Conservation (phyloP, 2,329 filamentous ascomycete genomes). For the Fusarium cicatricum region DNA sequence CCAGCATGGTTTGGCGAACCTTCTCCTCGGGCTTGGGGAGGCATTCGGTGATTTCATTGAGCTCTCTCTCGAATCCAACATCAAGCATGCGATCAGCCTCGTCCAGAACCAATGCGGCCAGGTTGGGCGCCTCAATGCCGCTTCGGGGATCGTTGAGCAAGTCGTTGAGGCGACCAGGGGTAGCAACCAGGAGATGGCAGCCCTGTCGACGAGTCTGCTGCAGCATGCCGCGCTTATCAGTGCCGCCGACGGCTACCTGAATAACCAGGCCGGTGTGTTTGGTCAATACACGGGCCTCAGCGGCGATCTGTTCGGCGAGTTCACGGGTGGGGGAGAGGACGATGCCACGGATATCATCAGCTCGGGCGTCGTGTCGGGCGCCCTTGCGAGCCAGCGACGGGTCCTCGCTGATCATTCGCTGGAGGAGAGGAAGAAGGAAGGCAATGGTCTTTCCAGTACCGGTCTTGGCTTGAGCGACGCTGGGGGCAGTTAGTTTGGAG, state of each 20-base stretch:
- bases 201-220: slow-evolving; percentile 73
- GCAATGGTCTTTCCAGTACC: slow-evolving; percentile 97
- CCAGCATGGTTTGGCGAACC: slow-evolving; percentile 89
- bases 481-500: slow-evolving; percentile 35
- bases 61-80: slow-evolving; percentile 79
- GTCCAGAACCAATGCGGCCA: slow-evolving; percentile 93
- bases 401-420: slow-evolving; percentile 75
- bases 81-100: slow-evolving; percentile 99
- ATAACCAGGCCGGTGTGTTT: slow-evolving; percentile 70
- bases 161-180: slow-evolving; percentile 87
- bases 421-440: slow-evolving; percentile 86
- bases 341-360: slow-evolving; percentile 72
- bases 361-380: slow-evolving; percentile 48
- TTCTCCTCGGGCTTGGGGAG: slow-evolving; percentile 71
- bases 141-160: slow-evolving; percentile 72
- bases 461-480: slow-evolving; percentile 93
- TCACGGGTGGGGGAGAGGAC: slow-evolving; percentile 83
- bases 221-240: slow-evolving; percentile 76
- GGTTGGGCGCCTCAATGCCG: slow-evolving; percentile 75
- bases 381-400: slow-evolving; percentile 63
- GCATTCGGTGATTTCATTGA: slow-evolving; percentile 65
- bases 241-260: slow-evolving; percentile 89
- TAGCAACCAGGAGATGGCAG: slow-evolving; percentile 90
- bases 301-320: slow-evolving; percentile 80
- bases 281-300: slow-evolving; percentile 76